Percentiles rank a stretch among this genome's conserved stretches.
These are phyloP conservation scores for Pestalotiopsis sp. DNA, from an alignment of 2,329 filamentous ascomycete genomes.

Conservation along the genomic window DNA sequence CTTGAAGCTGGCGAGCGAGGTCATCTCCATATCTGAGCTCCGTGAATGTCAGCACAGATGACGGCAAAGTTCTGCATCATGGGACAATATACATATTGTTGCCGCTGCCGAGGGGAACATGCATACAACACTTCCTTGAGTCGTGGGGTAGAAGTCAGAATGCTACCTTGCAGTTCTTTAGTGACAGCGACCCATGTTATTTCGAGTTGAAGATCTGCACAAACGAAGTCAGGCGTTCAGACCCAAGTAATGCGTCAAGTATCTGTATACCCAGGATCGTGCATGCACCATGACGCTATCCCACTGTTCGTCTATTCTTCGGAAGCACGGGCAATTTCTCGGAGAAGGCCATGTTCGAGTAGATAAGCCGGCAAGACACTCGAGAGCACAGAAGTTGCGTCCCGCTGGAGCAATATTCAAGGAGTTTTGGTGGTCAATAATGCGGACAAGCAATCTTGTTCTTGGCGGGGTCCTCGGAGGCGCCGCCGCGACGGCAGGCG, in stretches of 20 bases:
- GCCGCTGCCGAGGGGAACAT: no score
- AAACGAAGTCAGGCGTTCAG: not conserved
- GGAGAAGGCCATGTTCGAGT: not conserved
- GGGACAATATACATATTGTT: no score
- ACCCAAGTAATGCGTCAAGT: not conserved
- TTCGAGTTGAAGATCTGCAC: not conserved
- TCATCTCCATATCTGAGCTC: no score
- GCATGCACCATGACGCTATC: not conserved
- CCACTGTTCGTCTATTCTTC: not conserved
- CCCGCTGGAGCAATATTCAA: not conserved
- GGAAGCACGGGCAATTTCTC: not conserved
- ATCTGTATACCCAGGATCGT: not conserved
- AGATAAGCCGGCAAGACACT: not conserved
- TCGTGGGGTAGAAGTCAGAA: not conserved
- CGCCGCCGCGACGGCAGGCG: not conserved
- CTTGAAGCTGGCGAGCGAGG: no score
- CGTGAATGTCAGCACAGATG: no score
- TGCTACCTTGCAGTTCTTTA: not conserved
- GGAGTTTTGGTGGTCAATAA: not conserved
- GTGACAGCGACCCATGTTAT: no score
- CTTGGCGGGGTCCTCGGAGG: not conserved
- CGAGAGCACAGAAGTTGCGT: not conserved
- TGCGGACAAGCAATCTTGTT: not conserved
- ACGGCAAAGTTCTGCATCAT: no score
- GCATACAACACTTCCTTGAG: not conserved